Base-by-base conservation (phyloP, 2,329 filamentous ascomycete species). In the Magnaporthiopsis poae region DNA sequence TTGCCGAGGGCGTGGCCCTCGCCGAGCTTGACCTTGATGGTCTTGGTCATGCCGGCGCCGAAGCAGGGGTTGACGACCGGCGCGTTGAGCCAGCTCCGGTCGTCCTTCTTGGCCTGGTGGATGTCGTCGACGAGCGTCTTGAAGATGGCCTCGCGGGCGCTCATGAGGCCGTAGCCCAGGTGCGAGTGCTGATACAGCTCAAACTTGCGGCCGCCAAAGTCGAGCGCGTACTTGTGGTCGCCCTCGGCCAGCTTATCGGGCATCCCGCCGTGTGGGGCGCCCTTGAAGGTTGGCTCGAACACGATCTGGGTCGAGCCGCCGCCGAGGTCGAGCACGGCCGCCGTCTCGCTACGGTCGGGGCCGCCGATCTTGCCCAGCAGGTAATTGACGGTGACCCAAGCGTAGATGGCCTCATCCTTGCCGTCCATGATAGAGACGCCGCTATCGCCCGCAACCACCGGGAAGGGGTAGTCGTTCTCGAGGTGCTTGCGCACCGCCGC, bases 351-450 rank as follows among this genome's bases (percentile, higher is more conserved):
- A 76, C 93, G 87, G 75, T 97, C 94, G 1, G 92, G 91, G 13
- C 91, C 90, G 68, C 95, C 95, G 77, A 99, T 98, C 81, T 98
- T 98, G 74, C 94, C 94, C 31, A 99, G 87, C 60, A 99, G 89
- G 79, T 99, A 99, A 83, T 99, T 99, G 71, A 92, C 95, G 8
- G 95, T 99, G 77, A 99, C 96, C 95, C 95, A 99, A 65, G 95
- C 96, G 75, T 96, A 99, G 36, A 99, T 94, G 75, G 95, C 95
- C 80, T 99, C 95, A 74, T 97, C 91, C 64, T 91, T 92, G 69
- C 95, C 95, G 73, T 96, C 93, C 95, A 99, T 99, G 77, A 99
- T 96, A 69, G 92, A 87, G 35, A 99, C 92, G 67, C 96, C 95
- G 66, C 90, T 88, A 73, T 92, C 91, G 70, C 88, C 84, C 15